These are phyloP conservation scores for Cichorium intybus DNA, from an alignment of 140 eudicot species.

Conservation along the genomic window DNA sequence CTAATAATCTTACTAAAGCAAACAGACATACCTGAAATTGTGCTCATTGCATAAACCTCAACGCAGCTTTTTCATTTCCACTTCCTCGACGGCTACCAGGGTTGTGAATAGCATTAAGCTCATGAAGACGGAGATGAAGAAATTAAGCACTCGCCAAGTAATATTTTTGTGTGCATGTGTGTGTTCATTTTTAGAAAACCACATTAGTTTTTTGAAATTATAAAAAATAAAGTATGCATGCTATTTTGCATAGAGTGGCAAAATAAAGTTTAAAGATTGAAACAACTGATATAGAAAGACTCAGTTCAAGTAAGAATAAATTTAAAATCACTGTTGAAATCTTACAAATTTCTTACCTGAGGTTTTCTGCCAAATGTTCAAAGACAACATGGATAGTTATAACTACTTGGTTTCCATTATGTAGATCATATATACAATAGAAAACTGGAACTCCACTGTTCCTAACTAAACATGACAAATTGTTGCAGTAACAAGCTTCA, in stretches of 20 bases:
- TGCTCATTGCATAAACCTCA: slow-evolving; percentile 87
- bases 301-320: neutral
- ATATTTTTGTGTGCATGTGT: no score
- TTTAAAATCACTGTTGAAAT: neutral
- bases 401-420: neutral
- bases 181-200: no score
- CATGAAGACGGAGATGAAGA: no score
- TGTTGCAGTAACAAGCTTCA: neutral
- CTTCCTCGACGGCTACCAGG: slow-evolving; percentile 96
- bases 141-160: no score
- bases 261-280: neutral
- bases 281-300: neutral
- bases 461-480: neutral
- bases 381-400: neutral
- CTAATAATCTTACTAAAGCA: slow-evolving; percentile 1
- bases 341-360: neutral
- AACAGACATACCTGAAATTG: slow-evolving; percentile 70
- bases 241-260: no score
- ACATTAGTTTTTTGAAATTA: no score
- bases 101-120: slow-evolving; percentile 97
- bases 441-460: slow-evolving; percentile 4
- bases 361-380: neutral
- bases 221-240: no score
- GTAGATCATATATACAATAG: neutral
- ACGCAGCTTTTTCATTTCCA: slow-evolving; percentile 97